Percentiles rank a stretch among this genome's conserved stretches.
phyloP scores from a whole-genome alignment of 495 filamentous ascomycete genomes.

The Jackrogersella multiformis region DNA sequence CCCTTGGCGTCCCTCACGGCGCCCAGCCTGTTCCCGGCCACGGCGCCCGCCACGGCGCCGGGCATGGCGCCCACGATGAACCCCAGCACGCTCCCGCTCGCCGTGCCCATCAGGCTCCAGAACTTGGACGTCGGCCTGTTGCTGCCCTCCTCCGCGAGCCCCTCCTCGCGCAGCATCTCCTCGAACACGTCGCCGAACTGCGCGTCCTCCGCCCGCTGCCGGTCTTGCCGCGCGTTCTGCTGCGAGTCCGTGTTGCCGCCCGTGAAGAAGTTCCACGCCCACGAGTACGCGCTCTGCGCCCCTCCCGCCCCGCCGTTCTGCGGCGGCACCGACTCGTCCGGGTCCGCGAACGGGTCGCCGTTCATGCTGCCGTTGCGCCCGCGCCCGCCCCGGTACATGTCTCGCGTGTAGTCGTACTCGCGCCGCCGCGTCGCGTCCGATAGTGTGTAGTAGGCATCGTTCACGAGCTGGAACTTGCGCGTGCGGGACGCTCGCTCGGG shows the following conservation, averaged over 20 bases:
- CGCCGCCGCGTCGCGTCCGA: conserved; percentile 80
- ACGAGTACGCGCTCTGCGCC: conserved; percentile 48
- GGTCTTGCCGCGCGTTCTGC: conserved; percentile 30
- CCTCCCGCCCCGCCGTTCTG: conserved; percentile 45
- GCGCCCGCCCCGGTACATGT: conserved; percentile 45
- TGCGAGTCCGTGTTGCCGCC: conserved; percentile 35
- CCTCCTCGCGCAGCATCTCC: conserved; percentile 97
- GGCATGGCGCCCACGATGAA: conserved; percentile 95
- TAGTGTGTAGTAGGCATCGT: conserved; percentile 97
- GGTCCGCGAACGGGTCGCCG: conserved; percentile 63
- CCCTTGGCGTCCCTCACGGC: conserved; percentile 88
- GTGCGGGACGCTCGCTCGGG: conserved; percentile 86
- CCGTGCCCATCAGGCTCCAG: conserved; percentile 84
- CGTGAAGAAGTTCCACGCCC: conserved; percentile 63
- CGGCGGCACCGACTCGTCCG: conserved; percentile 55
- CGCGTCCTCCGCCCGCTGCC: conserved; percentile 64
- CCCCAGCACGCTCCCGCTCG: conserved; percentile 89
- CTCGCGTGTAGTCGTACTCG: conserved; percentile 81
- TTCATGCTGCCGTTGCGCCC: conserved; percentile 43
- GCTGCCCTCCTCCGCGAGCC: conserved; percentile 70
- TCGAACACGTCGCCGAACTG: conserved; percentile 95
- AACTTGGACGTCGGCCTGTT: conserved; percentile 74
- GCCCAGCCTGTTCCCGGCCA: conserved; percentile 90
- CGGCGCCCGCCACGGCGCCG: conserved; percentile 86
- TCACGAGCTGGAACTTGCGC: conserved; percentile 92